Evolutionary conservation across 2,329 filamentous ascomycete species (phyloP).

Genomic region (Cladosporium sp.): DNA sequence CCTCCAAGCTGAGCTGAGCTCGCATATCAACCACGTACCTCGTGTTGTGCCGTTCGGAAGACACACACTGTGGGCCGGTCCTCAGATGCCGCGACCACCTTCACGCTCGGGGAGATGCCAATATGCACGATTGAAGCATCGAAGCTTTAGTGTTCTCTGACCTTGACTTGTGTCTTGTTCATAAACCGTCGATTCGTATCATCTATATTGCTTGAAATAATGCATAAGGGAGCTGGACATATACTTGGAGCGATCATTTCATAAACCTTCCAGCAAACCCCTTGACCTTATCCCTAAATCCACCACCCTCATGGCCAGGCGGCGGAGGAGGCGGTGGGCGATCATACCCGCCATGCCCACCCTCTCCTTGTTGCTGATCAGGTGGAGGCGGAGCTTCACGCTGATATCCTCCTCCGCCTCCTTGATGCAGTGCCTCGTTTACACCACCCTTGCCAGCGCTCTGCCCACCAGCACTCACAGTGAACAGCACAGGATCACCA

Average conservation of each 20-base stretch:
- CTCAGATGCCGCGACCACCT: no score
- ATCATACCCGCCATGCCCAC: slow-evolving; percentile 7
- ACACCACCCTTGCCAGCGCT: slow-evolving; percentile 15
- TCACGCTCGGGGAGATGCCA: no score
- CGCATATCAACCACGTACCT: no score
- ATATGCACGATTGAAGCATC: no score
- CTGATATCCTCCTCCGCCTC: not conserved
- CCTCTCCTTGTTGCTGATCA: not conserved
- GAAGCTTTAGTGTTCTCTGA: no score
- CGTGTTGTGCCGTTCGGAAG: no score
- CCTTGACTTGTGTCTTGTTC: no score
- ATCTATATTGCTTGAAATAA: no score
- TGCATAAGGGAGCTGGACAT: no score
- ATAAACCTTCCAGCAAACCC: slow-evolving; percentile 19
- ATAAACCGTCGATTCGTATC: no score
- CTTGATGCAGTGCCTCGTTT: not conserved
- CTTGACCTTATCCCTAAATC: slow-evolving; percentile 17
- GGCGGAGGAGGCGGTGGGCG: slow-evolving; percentile 18
- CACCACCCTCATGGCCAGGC: not conserved
- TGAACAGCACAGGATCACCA: slow-evolving; percentile 43
- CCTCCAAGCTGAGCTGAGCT: no score
- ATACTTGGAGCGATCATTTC: slow-evolving; percentile 6
- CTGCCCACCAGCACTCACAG: slow-evolving; percentile 45
- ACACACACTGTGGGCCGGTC: no score
- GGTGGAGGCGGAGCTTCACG: slow-evolving; percentile 6